Evolutionary conservation across 2,329 filamentous ascomycete species (phyloP).

Genomic region (Fusarium nisikadoi): DNA sequence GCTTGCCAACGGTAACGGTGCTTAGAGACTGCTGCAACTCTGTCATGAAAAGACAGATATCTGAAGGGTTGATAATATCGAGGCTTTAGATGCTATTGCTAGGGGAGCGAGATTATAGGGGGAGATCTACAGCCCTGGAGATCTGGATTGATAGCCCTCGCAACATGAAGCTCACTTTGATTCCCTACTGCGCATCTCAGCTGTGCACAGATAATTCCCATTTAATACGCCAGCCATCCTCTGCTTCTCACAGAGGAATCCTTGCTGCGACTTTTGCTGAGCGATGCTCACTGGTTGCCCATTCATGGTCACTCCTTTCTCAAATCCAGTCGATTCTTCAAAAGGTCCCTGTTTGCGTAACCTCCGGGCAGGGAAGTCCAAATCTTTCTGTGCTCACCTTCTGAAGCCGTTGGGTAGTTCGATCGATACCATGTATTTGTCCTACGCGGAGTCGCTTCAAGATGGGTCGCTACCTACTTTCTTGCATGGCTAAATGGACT

Average conservation of each 20-base stretch:
- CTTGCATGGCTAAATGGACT: neutral
- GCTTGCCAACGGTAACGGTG: neutral
- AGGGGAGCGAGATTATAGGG: neutral
- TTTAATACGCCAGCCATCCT: neutral
- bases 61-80: neutral
- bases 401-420: neutral
- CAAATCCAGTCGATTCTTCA: neutral
- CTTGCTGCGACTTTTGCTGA: neutral
- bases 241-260: neutral
- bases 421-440: neutral
- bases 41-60: neutral
- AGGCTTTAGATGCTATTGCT: neutral
- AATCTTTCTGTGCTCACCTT: neutral
- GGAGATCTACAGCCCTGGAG: neutral
- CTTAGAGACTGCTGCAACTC: neutral
- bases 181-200: neutral
- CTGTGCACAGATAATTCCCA: neutral
- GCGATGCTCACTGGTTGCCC: neutral
- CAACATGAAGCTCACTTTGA: neutral
- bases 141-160: neutral
- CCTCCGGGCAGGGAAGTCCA: neutral
- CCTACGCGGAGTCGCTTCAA: neutral
- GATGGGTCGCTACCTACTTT: neutral
- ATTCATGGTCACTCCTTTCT: neutral
- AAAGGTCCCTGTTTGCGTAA: neutral